Evolutionary conservation across 2,329 filamentous ascomycete genomes (phyloP).

Genomic region (Penicillium palitans): DNA sequence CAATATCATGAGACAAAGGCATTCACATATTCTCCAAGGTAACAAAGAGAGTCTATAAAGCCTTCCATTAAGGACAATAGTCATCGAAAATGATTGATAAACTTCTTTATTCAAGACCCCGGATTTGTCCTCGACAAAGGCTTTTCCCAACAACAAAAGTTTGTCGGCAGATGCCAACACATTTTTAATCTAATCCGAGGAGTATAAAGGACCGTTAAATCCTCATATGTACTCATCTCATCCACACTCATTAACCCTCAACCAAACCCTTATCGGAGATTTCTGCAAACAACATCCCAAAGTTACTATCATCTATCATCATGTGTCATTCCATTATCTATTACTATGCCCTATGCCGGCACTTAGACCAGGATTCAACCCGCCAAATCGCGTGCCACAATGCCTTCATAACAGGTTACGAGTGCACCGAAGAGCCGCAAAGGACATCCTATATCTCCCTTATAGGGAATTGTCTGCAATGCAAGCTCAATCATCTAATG

Average conservation of each 20-base stretch:
- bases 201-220: background rate
- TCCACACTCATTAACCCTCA: background rate
- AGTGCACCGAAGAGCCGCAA: conserved; percentile 9
- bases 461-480: conserved; percentile 15
- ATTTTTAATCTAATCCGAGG: background rate
- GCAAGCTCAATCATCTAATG: background rate
- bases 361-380: conserved; percentile 13
- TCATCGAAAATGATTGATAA: background rate
- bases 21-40: background rate
- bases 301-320: background rate
- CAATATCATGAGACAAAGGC: background rate
- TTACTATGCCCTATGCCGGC: conserved; percentile 27
- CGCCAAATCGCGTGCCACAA: conserved; percentile 19
- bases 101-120: background rate
- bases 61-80: background rate
- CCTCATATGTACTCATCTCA: background rate
- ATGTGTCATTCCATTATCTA: conserved; percentile 30
- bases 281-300: background rate
- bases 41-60: background rate
- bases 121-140: background rate
- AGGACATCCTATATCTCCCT: conserved; percentile 12
- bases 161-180: background rate
- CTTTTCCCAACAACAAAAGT: background rate
- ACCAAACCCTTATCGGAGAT: background rate
- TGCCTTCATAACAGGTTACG: conserved; percentile 17